Percentiles rank a stretch among this genome's conserved stretches.
Evolutionary conservation across 805 yeast species (phyloP).

Genomic region (Wickerhamiella hasegawae): DNA sequence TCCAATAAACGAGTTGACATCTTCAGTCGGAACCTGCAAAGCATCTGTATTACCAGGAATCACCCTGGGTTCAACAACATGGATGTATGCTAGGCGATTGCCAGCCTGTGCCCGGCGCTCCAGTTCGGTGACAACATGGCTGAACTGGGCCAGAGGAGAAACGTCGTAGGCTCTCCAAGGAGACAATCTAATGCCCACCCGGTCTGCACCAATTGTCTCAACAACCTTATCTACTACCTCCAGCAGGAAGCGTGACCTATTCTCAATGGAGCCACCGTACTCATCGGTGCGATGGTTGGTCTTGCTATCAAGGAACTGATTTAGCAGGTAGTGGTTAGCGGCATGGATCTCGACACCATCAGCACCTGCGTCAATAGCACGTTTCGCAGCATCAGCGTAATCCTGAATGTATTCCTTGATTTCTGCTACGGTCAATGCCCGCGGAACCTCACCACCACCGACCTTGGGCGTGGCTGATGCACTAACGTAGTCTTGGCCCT

Average conservation of each 20-base stretch:
- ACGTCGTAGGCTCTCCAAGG: slow-evolving; percentile 22
- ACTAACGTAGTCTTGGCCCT: slow-evolving; percentile 25
- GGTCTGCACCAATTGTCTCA: slow-evolving; percentile 22
- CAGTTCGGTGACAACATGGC: slow-evolving; percentile 28
- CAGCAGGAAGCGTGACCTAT: slow-evolving; percentile 33
- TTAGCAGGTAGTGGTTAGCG: slow-evolving; percentile 46
- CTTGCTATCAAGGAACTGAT: slow-evolving; percentile 30
- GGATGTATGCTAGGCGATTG: slow-evolving; percentile 27
- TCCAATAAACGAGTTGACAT: slow-evolving; percentile 11
- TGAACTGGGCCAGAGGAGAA: slow-evolving; percentile 25
- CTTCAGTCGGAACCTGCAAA: not conserved
- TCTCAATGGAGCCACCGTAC: slow-evolving; percentile 49
- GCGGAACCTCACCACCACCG: slow-evolving; percentile 2
- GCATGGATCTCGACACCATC: slow-evolving; percentile 53
- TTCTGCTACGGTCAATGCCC: slow-evolving; percentile 25
- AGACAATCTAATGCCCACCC: slow-evolving; percentile 24
- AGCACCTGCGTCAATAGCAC: slow-evolving; percentile 36
- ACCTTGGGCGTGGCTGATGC: slow-evolving; percentile 24
- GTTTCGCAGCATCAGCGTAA: slow-evolving; percentile 33
- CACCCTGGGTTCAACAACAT: slow-evolving; percentile 32
- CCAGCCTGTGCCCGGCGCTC: slow-evolving; percentile 25
- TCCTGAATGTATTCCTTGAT: slow-evolving; percentile 27
- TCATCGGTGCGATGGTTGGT: slow-evolving; percentile 42
- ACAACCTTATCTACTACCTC: slow-evolving; percentile 32
- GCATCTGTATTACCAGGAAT: slow-evolving; percentile 10